These are phyloP conservation scores for Ilyonectria robusta DNA, from an alignment of 2,329 filamentous ascomycete genomes.

Conservation along the genomic window DNA sequence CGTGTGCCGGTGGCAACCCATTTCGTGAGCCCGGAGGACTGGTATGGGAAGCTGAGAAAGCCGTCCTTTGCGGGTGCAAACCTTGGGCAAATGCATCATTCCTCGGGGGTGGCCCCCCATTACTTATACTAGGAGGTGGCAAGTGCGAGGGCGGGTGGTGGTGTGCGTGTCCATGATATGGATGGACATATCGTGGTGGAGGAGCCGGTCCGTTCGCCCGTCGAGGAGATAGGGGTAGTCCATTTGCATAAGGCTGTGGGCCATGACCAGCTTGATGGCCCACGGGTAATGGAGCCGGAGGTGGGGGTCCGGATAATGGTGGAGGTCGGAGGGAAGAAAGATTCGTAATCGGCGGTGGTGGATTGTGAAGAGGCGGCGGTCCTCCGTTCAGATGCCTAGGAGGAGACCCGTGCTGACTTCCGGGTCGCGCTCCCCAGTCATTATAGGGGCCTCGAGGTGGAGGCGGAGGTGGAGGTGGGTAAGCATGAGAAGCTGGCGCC, in stretches of 20 bases:
- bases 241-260: slow-evolving; percentile 56
- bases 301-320: slow-evolving; percentile 59
- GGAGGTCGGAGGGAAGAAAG: slow-evolving; percentile 66
- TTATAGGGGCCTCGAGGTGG: slow-evolving; percentile 49
- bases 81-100: slow-evolving; percentile 57
- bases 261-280: slow-evolving; percentile 57
- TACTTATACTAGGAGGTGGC: slow-evolving; percentile 51
- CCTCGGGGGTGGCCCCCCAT: slow-evolving; percentile 52
- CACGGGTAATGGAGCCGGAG: slow-evolving; percentile 57
- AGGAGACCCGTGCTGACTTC: slow-evolving; percentile 64
- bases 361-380: slow-evolving; percentile 51
- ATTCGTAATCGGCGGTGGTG: slow-evolving; percentile 49
- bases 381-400: slow-evolving; percentile 67
- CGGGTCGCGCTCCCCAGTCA: slow-evolving; percentile 65
- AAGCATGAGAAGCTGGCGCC: slow-evolving; percentile 45
- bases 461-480: slow-evolving; percentile 45
- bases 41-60: slow-evolving; percentile 60
- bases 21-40: slow-evolving; percentile 63
- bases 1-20: slow-evolving; percentile 50
- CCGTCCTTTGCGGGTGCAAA: slow-evolving; percentile 57
- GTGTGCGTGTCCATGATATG: slow-evolving; percentile 50
- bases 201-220: slow-evolving; percentile 59
- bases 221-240: slow-evolving; percentile 64
- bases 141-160: slow-evolving; percentile 45
- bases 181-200: slow-evolving; percentile 58